A percentile compares a stretch with the other conserved stretches of the same genome.
Conservation (phyloP, 306 rosid species). For the Pyrus pyrifolia region DNA sequence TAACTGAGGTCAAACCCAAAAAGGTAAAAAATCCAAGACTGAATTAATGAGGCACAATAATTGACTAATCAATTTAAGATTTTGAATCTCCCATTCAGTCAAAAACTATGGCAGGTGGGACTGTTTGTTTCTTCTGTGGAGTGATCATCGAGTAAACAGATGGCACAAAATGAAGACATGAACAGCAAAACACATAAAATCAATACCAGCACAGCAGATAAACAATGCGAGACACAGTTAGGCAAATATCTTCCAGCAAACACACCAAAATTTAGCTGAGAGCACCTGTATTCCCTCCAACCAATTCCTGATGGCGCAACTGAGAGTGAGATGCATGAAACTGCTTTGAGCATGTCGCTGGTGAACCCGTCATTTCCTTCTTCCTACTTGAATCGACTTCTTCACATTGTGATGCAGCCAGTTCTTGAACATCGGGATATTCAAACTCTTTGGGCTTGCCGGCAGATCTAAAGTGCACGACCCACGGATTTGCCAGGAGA, state of each 20-base stretch:
- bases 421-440: constrained; percentile 15
- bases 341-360: constrained; percentile 4
- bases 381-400: constrained; percentile 13
- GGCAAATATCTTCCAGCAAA: neutral
- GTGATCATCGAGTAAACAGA: neutral
- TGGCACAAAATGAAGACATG: neutral
- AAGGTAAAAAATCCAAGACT: neutral
- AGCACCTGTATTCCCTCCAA: constrained; percentile 36
- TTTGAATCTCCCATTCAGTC: neutral
- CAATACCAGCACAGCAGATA: neutral
- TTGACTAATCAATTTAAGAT: neutral
- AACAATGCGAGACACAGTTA: neutral
- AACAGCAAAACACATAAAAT: neutral
- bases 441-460: constrained; percentile 18
- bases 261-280: constrained; percentile 12
- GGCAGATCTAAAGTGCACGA: constrained; percentile 39
- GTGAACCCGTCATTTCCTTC: constrained; percentile 2
- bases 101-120: neutral
- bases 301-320: constrained; percentile 11
- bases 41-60: neutral
- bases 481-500: constrained; percentile 41
- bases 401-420: constrained; percentile 5
- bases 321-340: constrained; percentile 10
- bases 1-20: neutral
- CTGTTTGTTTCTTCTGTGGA: neutral